Percentiles rank a stretch among this genome's conserved stretches.
phyloP scores from a whole-genome alignment of 2,329 filamentous ascomycete genomes.

The Dactylella cylindrospora region DNA sequence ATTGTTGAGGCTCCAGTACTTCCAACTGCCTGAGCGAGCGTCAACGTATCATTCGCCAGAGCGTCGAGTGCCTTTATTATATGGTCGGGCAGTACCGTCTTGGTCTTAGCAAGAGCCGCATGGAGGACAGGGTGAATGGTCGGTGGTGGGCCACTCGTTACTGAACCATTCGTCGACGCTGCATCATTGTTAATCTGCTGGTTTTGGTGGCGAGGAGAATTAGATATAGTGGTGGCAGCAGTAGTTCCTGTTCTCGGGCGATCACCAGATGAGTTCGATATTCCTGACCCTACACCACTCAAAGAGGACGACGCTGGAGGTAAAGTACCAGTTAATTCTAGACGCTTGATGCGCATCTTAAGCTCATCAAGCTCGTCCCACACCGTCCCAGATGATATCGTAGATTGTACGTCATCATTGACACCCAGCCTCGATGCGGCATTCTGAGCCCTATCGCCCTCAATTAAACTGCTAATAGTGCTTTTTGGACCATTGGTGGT shows the following conservation, averaged over 20 bases:
- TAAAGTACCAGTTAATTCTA: constrained; percentile 86
- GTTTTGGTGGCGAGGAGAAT: constrained; percentile 74
- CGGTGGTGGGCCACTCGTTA: constrained; percentile 54
- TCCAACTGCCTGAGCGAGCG: constrained; percentile 76
- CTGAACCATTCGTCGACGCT: constrained; percentile 55
- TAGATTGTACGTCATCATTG: constrained; percentile 76
- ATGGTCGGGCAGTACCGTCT: constrained; percentile 66
- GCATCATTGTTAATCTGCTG: constrained; percentile 49
- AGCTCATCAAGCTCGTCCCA: constrained; percentile 98
- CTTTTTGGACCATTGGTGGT: constrained; percentile 27
- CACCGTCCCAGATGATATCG: constrained; percentile 77
- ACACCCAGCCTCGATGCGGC: constrained; percentile 37
- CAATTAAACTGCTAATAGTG: constrained; percentile 36
- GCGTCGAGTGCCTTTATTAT: constrained; percentile 78
- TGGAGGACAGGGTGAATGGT: constrained; percentile 77
- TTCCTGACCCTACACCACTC: constrained; percentile 69
- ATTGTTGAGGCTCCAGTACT: constrained; percentile 64
- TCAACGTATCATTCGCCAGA: constrained; percentile 77
- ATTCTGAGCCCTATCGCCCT: constrained; percentile 42
- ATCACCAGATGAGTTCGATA: constrained; percentile 73
- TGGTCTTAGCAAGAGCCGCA: constrained; percentile 77
- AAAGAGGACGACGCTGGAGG: constrained; percentile 72
- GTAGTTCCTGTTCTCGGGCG: constrained; percentile 88
- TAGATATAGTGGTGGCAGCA: constrained; percentile 84
- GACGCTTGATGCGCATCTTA: constrained; percentile 85